phyloP scores from a whole-genome alignment of 495 filamentous ascomycete genomes.

The Podospora sp. region DNA sequence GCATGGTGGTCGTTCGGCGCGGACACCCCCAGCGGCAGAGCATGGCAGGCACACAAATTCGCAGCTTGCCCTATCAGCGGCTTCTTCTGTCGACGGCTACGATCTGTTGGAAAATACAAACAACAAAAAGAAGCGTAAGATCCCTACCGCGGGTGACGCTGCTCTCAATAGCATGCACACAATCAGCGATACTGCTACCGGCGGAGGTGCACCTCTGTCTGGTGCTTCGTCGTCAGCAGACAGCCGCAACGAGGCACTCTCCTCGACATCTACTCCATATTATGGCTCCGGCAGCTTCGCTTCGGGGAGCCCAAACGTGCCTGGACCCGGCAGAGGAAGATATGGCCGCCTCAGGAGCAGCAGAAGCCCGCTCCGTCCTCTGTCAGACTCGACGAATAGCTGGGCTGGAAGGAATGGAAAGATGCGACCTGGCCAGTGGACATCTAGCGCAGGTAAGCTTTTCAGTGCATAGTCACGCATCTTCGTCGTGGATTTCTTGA shows the following conservation, averaged over 20 bases:
- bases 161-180: slow-evolving; percentile 56
- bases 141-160: slow-evolving; percentile 78
- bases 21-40: slow-evolving; percentile 31
- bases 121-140: slow-evolving; percentile 99
- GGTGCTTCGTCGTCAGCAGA: slow-evolving; percentile 34
- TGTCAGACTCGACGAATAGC: slow-evolving; percentile 56
- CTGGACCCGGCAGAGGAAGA: slow-evolving; percentile 78
- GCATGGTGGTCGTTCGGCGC: slow-evolving; percentile 29
- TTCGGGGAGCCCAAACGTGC: slow-evolving; percentile 65
- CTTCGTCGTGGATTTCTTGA: background rate
- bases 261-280: slow-evolving; percentile 33
- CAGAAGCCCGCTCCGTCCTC: slow-evolving; percentile 64
- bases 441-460: slow-evolving; percentile 45
- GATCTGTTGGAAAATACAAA: slow-evolving; percentile 98
- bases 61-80: slow-evolving; percentile 50
- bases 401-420: slow-evolving; percentile 52
- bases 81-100: slow-evolving; percentile 78
- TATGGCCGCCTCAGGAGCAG: slow-evolving; percentile 67
- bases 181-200: slow-evolving; percentile 45
- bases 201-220: slow-evolving; percentile 29
- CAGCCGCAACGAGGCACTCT: slow-evolving; percentile 42
- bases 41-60: slow-evolving; percentile 47
- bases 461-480: background rate
- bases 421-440: slow-evolving; percentile 48
- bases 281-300: slow-evolving; percentile 39